Percentiles rank a stretch among this genome's conserved stretches.
Conservation (phyloP, 2,329 filamentous ascomycete genomes). For the Alternaria metachromatica region DNA sequence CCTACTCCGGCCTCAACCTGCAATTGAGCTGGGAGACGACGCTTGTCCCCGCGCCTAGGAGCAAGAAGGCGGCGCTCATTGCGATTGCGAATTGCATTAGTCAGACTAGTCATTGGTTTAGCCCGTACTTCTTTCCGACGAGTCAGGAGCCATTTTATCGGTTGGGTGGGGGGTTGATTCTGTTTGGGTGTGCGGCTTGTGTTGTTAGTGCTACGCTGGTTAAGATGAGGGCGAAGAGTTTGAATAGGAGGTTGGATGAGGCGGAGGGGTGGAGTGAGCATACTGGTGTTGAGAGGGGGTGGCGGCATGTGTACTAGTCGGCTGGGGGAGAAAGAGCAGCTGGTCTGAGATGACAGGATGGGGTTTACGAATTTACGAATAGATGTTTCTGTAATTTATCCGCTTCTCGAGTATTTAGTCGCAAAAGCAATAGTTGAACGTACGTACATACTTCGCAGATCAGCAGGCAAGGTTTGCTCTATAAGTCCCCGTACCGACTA, state of each 20-base stretch:
- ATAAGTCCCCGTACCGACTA: not conserved
- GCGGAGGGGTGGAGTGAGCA: conserved; percentile 34
- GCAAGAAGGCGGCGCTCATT: conserved; percentile 53
- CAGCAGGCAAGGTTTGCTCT: not conserved
- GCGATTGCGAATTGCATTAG: conserved; percentile 53
- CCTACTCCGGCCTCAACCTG: conserved; percentile 51
- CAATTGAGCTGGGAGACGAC: conserved; percentile 55
- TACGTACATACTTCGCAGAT: not conserved
- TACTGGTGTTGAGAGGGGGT: conserved; percentile 35
- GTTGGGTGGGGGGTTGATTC: conserved; percentile 30
- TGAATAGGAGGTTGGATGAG: conserved; percentile 41
- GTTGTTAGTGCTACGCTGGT: conserved; percentile 12
- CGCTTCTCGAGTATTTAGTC: no score
- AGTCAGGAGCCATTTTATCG: conserved; percentile 33
- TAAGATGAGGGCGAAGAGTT: conserved; percentile 27
- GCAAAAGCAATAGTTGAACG: no score
- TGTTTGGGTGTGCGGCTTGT: conserved; percentile 35
- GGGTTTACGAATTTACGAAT: not conserved
- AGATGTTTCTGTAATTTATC: not conserved
- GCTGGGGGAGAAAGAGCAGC: not conserved
- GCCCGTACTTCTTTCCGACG: conserved; percentile 48
- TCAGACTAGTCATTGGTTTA: conserved; percentile 53
- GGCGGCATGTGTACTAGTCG: conserved; percentile 34
- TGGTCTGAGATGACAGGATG: not conserved
- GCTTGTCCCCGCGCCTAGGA: conserved; percentile 50